A percentile compares a stretch with the other conserved stretches of the same genome.
Evolutionary conservation across 2,329 filamentous ascomycete genomes (phyloP).

Genomic region (Phaeosphaeriaceae sp.): DNA sequence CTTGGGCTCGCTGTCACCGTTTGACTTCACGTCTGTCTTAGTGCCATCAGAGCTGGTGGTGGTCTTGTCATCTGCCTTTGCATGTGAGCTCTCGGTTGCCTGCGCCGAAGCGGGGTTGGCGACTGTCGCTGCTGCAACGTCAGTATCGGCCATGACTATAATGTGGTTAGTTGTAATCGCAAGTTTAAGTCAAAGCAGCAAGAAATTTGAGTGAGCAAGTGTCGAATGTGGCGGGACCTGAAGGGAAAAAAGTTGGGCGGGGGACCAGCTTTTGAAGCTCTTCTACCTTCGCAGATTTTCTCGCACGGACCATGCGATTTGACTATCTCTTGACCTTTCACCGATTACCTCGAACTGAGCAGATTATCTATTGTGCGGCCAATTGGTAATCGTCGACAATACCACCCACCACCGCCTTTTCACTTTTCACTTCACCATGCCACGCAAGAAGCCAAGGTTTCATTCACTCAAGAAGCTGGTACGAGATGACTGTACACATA

Average conservation of each 20-base stretch:
- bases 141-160: constrained; percentile 31
- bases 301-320: not conserved
- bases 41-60: constrained; percentile 12
- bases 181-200: constrained; percentile 4
- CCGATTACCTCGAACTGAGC: not conserved
- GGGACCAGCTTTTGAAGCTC: constrained; percentile 5
- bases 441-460: constrained; percentile 61
- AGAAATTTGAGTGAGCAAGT: too few relatives aligned
- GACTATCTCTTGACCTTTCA: not conserved
- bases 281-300: constrained; percentile 3
- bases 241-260: not conserved
- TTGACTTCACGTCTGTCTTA: constrained; percentile 10
- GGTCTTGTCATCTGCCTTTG: constrained; percentile 17
- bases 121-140: constrained; percentile 21
- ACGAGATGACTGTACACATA: constrained; percentile 43
- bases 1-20: constrained; percentile 4
- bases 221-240: constrained; percentile 8
- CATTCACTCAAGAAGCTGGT: constrained; percentile 72
- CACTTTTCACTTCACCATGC: constrained; percentile 38
- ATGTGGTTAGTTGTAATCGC: constrained; percentile 14
- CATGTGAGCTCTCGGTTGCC: constrained; percentile 19
- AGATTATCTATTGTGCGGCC: not conserved
- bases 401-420: constrained; percentile 10
- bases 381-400: constrained; percentile 8
- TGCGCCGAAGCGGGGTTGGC: constrained; percentile 26